These are phyloP conservation scores for Fusarium virguliforme DNA, from an alignment of 2,329 filamentous ascomycete species.

Conservation along the genomic window DNA sequence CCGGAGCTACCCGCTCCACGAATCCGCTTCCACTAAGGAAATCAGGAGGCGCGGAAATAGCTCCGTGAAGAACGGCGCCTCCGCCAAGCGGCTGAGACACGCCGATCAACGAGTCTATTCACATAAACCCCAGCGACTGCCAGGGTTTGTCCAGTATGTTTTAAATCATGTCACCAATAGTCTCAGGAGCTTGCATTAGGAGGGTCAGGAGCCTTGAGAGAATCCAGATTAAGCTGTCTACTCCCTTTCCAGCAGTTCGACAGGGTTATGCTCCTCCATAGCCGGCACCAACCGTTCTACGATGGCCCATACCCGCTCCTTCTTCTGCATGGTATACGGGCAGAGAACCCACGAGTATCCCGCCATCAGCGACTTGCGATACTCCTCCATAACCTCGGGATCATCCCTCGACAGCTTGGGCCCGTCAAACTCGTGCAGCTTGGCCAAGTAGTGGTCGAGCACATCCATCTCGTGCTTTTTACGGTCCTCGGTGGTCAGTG, in stretches of 20 bases:
- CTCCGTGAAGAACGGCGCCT: too few relatives aligned
- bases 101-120: too few relatives aligned
- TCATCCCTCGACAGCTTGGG: not conserved
- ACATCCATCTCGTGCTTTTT: slow-evolving; percentile 25
- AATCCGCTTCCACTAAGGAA: too few relatives aligned
- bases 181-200: not conserved
- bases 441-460: slow-evolving; percentile 20
- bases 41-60: too few relatives aligned
- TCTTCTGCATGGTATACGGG: slow-evolving; percentile 24
- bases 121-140: too few relatives aligned
- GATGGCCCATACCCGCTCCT: slow-evolving; percentile 21
- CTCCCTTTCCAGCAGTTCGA: slow-evolving; percentile 7
- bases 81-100: too few relatives aligned
- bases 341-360: slow-evolving; percentile 14
- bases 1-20: too few relatives aligned
- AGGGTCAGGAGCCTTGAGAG: not conserved
- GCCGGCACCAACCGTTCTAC: slow-evolving; percentile 24
- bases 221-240: not conserved
- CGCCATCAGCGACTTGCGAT: not conserved
- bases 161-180: not conserved
- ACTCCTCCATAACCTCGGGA: slow-evolving; percentile 2
- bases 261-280: slow-evolving; percentile 26
- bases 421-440: slow-evolving; percentile 15
- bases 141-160: too few relatives aligned
- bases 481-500: slow-evolving; percentile 16